phyloP scores from a whole-genome alignment of 352 stramenopile species.

The Globisporangium recalcitrans region DNA sequence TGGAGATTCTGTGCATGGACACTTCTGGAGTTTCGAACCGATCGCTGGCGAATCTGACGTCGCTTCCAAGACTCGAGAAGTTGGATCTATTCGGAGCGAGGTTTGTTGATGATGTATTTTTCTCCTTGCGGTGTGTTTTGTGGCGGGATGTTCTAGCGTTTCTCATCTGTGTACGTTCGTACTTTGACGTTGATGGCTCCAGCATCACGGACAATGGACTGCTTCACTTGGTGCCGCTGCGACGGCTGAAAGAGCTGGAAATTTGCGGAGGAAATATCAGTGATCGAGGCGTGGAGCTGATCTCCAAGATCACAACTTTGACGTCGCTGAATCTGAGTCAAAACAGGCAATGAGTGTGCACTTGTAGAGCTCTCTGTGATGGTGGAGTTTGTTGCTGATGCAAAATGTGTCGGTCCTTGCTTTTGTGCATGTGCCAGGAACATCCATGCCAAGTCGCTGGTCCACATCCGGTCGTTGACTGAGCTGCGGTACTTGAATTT shows the following conservation, averaged over 20 bases:
- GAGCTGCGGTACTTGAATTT: slow-evolving; percentile 65
- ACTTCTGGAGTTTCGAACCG: slow-evolving; percentile 60
- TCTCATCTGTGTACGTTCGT: background rate
- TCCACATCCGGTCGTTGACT: slow-evolving; percentile 51
- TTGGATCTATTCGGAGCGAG: slow-evolving; percentile 76
- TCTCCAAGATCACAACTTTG: slow-evolving; percentile 70
- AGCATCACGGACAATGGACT: slow-evolving; percentile 72
- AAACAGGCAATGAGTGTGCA: slow-evolving; percentile 52
- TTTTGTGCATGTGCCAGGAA: slow-evolving; percentile 30
- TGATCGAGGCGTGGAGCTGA: slow-evolving; percentile 61
- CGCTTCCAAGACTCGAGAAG: slow-evolving; percentile 42
- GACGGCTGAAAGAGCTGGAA: slow-evolving; percentile 47
- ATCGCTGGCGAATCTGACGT: slow-evolving; percentile 45
- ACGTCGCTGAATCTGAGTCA: slow-evolving; percentile 78
- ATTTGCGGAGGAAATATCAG: slow-evolving; percentile 68
- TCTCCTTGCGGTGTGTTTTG: background rate
- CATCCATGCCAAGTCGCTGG: slow-evolving; percentile 63
- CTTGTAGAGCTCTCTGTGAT: background rate
- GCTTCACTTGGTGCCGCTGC: slow-evolving; percentile 49
- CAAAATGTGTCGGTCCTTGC: background rate
- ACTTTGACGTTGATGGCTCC: background rate
- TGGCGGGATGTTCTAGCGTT: background rate
- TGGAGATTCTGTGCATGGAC: slow-evolving; percentile 64
- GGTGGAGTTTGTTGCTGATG: background rate
- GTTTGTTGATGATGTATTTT: slow-evolving; percentile 22